Base-by-base conservation (phyloP, 225 moss, liverwort and hornwort genomes). In the Neckera pumila region DNA sequence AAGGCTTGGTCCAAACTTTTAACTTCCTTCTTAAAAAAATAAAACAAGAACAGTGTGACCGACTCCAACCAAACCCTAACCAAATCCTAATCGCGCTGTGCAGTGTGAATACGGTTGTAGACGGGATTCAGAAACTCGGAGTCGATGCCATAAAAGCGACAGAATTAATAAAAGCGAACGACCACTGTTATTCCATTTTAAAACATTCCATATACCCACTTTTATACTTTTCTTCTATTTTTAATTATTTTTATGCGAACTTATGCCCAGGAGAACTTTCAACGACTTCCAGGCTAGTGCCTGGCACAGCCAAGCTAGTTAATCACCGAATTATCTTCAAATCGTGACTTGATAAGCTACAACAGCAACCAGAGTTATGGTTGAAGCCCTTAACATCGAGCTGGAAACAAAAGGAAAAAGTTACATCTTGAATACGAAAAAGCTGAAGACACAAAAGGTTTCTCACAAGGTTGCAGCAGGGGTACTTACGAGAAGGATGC, bases 401-500 rank as follows among this genome's bases (percentile, higher is more conserved):
- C 49, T 77, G 82, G 54, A 60, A 78, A 88, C 43, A 64, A 84
- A 53, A 51, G 49, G 57, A 67, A 59, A 28, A 65, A 58, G 49
- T 31, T 40, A 62, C 22, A 76, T 33, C n/a, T 69, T 34, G 56
- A 76, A 67, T 64, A 58, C 20, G 30, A 58, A 76, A 63, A 47
- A 84, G 36, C 11, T 80, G 42, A 85, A 33, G 43, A 61, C 84
- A 79, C 51, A 67, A 74, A 60, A 83, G 49, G 58, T 36, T 80
- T 89, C 85, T 53, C 87, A 74, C 84, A 72, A 80, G 86, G 42
- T 63, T 76, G 81, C 64, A 87, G 80, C 66, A 81, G 43, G 59
- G 65, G 53, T 45, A 83, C 92, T 89, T 88, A 94, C 94, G 60
- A 94, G 91, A 67, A 94, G 92, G 84, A 92, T 91, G 88, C 74